phyloP scores from a whole-genome alignment of 2,329 filamentous ascomycete genomes.

The Decorospora gaudefroyi region DNA sequence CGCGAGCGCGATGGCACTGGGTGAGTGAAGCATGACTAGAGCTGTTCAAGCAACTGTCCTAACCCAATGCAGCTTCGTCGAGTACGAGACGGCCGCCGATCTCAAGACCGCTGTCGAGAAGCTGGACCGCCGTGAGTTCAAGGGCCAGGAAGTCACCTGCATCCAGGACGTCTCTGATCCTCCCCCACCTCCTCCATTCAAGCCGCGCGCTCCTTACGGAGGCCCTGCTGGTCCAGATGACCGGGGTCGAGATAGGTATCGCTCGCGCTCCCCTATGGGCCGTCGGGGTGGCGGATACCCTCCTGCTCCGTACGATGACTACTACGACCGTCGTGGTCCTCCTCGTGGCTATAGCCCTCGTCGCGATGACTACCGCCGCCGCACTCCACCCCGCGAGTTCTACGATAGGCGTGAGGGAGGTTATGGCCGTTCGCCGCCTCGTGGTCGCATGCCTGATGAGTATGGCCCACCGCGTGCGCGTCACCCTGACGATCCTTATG shows the following conservation, averaged over 20 bases:
- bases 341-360: conserved; percentile 83
- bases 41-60: background rate
- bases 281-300: conserved; percentile 64
- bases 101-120: conserved; percentile 91
- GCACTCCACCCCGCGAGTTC: conserved; percentile 77
- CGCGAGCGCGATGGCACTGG: conserved; percentile 91
- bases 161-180: conserved; percentile 73
- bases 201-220: conserved; percentile 42
- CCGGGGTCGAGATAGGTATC: conserved; percentile 70
- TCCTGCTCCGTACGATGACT: conserved; percentile 66
- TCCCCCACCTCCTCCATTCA: conserved; percentile 45
- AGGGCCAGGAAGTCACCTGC: conserved; percentile 84
- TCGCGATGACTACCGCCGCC: conserved; percentile 85
- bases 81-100: conserved; percentile 92
- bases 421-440: conserved; percentile 65
- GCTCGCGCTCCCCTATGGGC: conserved; percentile 73
- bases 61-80: conserved; percentile 74
- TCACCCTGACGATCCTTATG: conserved; percentile 77
- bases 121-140: conserved; percentile 90
- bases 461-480: conserved; percentile 64
- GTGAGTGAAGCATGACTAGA: conserved; percentile 58
- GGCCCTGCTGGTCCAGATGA: conserved; percentile 61
- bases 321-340: conserved; percentile 78
- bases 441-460: conserved; percentile 78
- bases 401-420: conserved; percentile 72